Percentiles rank a stretch among this genome's conserved stretches.
Conservation (phyloP, 2,329 filamentous ascomycete species). For the Magnaporthiopsis rhizophila region DNA sequence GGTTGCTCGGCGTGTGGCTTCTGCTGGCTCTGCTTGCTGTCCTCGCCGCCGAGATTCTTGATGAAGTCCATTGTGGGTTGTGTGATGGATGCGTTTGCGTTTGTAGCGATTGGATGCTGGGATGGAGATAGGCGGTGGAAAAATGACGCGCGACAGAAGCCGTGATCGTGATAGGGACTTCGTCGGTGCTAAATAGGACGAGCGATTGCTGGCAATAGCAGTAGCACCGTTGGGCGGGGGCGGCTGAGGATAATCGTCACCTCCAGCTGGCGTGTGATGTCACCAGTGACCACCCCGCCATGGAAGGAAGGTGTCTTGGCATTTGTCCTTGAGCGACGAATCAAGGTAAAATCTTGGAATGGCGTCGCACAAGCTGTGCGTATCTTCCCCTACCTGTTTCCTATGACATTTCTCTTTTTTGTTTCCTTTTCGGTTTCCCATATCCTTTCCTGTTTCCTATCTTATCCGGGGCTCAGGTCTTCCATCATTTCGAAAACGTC, state of each 20-base stretch:
- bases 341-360: neutral
- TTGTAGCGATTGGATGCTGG: neutral
- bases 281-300: neutral
- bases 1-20: constrained; percentile 17
- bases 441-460: too few species aligned
- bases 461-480: too few species aligned
- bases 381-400: too few species aligned
- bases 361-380: neutral
- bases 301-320: neutral
- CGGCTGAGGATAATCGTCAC: neutral
- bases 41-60: constrained; percentile 39
- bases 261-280: neutral
- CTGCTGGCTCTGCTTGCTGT: constrained; percentile 25
- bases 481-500: too few species aligned
- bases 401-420: too few species aligned
- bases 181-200: neutral
- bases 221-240: too few species aligned
- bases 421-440: too few species aligned
- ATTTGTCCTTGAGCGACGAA: neutral
- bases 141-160: neutral
- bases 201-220: neutral
- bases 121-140: neutral
- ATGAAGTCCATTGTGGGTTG: constrained; percentile 45
- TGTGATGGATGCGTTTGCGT: neutral
- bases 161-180: neutral